Evolutionary conservation across 768 basidiomycete genomes (phyloP), one percentile per base, ranked within the genome.

Genomic region (Suillus subluteus): DNA sequence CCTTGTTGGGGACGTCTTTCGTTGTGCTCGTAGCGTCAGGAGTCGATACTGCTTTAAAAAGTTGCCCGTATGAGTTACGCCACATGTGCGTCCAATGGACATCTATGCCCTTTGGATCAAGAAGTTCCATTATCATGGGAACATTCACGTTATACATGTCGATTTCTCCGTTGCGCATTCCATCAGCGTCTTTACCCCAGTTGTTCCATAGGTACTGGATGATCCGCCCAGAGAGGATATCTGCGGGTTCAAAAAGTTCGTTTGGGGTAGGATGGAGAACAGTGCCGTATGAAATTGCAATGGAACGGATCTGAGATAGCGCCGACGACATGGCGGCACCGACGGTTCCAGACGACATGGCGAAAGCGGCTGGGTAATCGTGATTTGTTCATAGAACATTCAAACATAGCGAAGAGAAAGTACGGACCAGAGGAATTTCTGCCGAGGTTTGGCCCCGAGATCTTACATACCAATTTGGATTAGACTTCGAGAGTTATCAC

Each of bases 91-190:
- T 94, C 92, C 94, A 96, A 70, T 82, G 85, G 63, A 94, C 84
- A 69, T 86, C 86, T 64, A 95, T 76, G 9, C 88, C 88, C 62
- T 84, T 83, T 40, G 86, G 83, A 48, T 82, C 78, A 56, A 91
- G 77, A 37, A 92, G 83, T 35, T 80, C 83, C 63, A 88, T 84
- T 61, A 95, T 83, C 75, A 98, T 82, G 30, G 96, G 95, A 56
- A 98, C 86, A 77, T 98, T 98, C 71, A 98, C 79, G 73, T 82
- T 94, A 79, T 95, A 95, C 30, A 96, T 80, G 74, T 94, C 93
- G 40, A 95, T 87, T 73, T 91, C 89, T 58, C 86, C 84, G 63
- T 83, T 76, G 44, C 87, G 82, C 54, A 87, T 73, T 23, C 88
- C 89, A 35, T 75, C 80, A 3, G 82, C 78, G 72, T 95, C 93